Base-by-base conservation (phyloP, 2,329 filamentous ascomycete genomes). In the Tolypocladium tundrense region DNA sequence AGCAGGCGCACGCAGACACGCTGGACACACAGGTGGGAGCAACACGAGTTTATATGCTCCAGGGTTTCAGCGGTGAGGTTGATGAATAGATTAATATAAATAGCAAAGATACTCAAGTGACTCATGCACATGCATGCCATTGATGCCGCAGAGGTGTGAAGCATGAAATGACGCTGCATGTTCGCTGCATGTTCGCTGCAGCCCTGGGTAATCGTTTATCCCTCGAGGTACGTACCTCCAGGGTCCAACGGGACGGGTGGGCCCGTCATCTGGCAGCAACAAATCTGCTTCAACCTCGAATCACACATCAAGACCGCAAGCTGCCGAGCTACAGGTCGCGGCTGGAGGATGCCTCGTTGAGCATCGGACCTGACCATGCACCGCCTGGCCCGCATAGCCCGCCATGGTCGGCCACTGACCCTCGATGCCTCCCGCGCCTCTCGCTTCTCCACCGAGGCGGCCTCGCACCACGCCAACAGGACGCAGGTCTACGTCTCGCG, bases 401-500 rank as follows among this genome's bases (percentile, higher is more conserved):
- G 54, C 41, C 56, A 51, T 55, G 56, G 56, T 16, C 40, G 51
- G 33, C 51, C 52, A 4, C 21, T 27, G 40, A 45, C 6, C 53
- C 40, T 24, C n/a, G n/a, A 11, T n/a, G 48, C 27, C 9, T 8
- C 27, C 4, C 48, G 48, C 48, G 7, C 19, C 54, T 53, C 61
- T 35, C 48, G 60, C 54, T 68, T 70, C 65, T 78, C 74, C 33
- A 69, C 68, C 55, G 69, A 73, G 10, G 68, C 73, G 19, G 72
- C 75, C 31, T 69, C 75, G 1, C 63, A 77, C 60, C 68, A 76
- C n/a, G 67, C 74, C 21, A 77, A 76, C 66, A 75, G 73, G 61
- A 72, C 79, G 19, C 88, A 93, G 63, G 80, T 92, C 64, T 91
- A 91, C 74, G 77, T 85, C 60, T 92, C 89, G 13, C 75, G 75